These are phyloP conservation scores for Odonthalia washingtoniensis DNA, from an alignment of 31 red algal species.

Conservation along the genomic window DNA sequence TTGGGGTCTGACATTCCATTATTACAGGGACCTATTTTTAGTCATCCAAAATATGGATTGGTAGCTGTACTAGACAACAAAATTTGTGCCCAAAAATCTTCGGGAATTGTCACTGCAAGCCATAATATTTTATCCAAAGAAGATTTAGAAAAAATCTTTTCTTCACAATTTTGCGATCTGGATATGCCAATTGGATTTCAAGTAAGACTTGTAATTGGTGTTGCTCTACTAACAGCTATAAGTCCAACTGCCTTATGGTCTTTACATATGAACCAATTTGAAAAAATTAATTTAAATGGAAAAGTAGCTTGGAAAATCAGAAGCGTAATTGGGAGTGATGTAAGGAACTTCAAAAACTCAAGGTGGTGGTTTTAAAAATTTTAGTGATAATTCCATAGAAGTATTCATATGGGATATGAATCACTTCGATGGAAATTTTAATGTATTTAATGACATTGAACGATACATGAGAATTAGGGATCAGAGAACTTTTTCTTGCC, in stretches of 20 bases:
- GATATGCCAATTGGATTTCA: neutral
- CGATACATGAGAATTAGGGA: too few relatives aligned
- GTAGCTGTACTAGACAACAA: neutral
- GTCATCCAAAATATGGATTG: neutral
- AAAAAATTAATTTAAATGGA: neutral
- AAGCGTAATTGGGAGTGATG: neutral
- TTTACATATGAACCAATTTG: neutral
- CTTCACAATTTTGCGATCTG: neutral
- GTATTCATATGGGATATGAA: neutral
- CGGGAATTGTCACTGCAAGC: neutral
- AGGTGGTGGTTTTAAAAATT: neutral
- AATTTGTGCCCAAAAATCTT: neutral
- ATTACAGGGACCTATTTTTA: neutral
- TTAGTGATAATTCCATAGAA: neutral
- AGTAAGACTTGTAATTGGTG: neutral
- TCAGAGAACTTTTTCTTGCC: too few relatives aligned
- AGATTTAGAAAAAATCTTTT: neutral
- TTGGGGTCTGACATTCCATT: neutral
- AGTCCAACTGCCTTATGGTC: neutral
- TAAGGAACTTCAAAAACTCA: neutral
- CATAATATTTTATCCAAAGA: neutral
- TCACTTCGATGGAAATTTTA: too few relatives aligned
- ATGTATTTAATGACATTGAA: too few relatives aligned
- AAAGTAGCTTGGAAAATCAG: neutral
- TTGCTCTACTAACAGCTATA: neutral